Conservation (phyloP, 169 alveolate species). For the Cyclospora cayetanensis region DNA sequence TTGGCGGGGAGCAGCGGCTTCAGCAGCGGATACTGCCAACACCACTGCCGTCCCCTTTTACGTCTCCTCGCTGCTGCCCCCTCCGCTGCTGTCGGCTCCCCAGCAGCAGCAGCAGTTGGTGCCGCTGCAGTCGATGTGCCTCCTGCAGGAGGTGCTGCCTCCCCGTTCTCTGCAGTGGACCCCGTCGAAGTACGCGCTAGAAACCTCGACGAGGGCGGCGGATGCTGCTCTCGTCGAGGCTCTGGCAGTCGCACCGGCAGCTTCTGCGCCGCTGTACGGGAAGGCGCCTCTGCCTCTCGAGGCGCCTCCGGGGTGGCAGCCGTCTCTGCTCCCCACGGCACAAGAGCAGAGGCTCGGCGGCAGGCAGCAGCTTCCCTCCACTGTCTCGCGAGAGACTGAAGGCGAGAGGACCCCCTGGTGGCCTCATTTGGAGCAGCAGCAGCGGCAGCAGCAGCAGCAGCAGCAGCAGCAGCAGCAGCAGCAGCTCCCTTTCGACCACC, state of each 20-base stretch:
- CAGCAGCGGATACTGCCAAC: not conserved
- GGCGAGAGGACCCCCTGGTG: constrained; percentile 39
- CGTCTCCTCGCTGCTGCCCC: constrained; percentile 28
- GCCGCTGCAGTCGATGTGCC: not conserved
- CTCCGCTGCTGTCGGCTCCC: constrained; percentile 4
- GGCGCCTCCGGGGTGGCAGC: constrained; percentile 49
- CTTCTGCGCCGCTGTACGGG: not conserved
- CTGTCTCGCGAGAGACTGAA: constrained; percentile 4
- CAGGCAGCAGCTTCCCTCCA: not conserved
- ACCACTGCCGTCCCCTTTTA: not conserved
- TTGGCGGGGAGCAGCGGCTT: not conserved
- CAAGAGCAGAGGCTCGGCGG: constrained; percentile 38
- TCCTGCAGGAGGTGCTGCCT: constrained; percentile 34
- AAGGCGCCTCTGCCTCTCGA: constrained; percentile 43
- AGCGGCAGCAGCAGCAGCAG: constrained; percentile 21
- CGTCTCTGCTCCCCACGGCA: not conserved
- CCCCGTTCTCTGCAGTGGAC: constrained; percentile 14
- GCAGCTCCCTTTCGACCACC: not conserved
- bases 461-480: constrained; percentile 56
- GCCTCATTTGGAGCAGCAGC: not conserved
- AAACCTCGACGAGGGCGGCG: not conserved
- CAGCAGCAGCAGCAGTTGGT: constrained; percentile 11
- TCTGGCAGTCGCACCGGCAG: constrained; percentile 7
- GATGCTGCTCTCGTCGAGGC: not conserved
- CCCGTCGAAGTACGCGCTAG: not conserved